Base-by-base conservation (phyloP, 371 early-diverging fungal genomes). In the Syncephalastrum contaminatum region DNA sequence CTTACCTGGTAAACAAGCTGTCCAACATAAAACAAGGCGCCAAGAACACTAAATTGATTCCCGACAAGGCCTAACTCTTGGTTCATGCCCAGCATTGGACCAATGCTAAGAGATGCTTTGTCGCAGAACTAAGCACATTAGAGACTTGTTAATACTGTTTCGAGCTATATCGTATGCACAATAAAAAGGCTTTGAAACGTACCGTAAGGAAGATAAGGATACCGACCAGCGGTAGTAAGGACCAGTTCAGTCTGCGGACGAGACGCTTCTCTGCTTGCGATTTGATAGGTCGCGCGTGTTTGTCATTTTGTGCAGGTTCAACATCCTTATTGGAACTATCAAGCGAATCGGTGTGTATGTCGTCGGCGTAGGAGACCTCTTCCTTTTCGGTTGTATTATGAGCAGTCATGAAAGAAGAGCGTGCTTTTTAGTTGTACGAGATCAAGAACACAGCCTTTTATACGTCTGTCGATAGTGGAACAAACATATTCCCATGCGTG, bases 21-120 rank as follows among this genome's bases (percentile, higher is more conserved):
- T 36, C 75, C 75, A 2, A 72, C 13, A 25, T 72, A 72, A 16
- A 75, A 72, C 5, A 75, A 59, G 1, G 75, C 62, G 1, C 72
- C 70, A 53, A 70, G 21, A 39, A 52, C 13, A 46, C 60, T 61
- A 43, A 62, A 75, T 19, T 72, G 61, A 21, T 43, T 46, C 1
- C 58, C 67, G 18, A 45, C 41, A 8, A 70, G 39, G 4, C 59
- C 18, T 6, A 63, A 52, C 25, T 75, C 75, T 6, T 54, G 39
- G 6, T 58, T 60, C 22, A 75, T 58, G 10, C 75, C 72, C 13
- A 72, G 46, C 1, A 75, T 68, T 41, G 70, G 65, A 21, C 66
- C 69, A 41, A 64, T 57, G 39, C 64, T 66, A 15, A 75, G 42
- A 22, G 68, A 62, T 16, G 75, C 63, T 58, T 75, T 75, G 40